Percentiles rank a stretch among this genome's conserved stretches.
Evolutionary conservation across 768 basidiomycete species (phyloP).

Genomic region (Russula virescens): DNA sequence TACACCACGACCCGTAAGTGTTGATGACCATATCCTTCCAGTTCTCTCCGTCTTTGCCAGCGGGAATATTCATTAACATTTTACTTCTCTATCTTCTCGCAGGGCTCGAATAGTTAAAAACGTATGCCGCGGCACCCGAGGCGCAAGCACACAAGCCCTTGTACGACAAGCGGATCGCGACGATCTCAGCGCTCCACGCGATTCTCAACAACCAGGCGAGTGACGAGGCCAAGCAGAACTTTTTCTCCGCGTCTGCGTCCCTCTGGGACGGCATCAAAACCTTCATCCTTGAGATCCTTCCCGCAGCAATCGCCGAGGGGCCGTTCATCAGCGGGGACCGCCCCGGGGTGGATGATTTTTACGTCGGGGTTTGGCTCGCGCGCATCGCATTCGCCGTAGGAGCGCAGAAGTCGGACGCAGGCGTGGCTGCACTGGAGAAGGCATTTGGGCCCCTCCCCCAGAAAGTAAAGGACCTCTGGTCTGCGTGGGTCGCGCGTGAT

Average conservation of each 20-base stretch:
- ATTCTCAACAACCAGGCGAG: conserved; percentile 39
- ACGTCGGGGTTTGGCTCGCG: conserved; percentile 49
- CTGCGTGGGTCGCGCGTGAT: conserved; percentile 39
- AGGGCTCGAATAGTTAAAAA: conserved; percentile 43
- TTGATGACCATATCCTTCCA: conserved; percentile 5
- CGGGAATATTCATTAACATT: background rate
- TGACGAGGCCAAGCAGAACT: conserved; percentile 33
- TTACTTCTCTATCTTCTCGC: background rate
- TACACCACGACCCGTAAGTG: conserved; percentile 40
- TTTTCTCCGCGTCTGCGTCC: conserved; percentile 35
- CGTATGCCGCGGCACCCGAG: conserved; percentile 33
- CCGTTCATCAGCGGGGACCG: conserved; percentile 44
- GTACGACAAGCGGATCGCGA: conserved; percentile 39
- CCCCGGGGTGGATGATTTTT: conserved; percentile 52
- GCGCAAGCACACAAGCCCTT: conserved; percentile 37
- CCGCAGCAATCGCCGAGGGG: conserved; percentile 35
- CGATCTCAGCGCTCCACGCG: conserved; percentile 38
- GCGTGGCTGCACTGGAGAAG: conserved; percentile 35
- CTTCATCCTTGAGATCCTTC: conserved; percentile 39
- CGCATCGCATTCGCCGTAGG: conserved; percentile 39
- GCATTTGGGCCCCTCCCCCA: conserved; percentile 37
- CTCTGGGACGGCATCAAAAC: conserved; percentile 37
- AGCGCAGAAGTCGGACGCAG: conserved; percentile 35
- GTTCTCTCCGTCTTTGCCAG: background rate
- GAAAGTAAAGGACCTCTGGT: conserved; percentile 40